Percentiles rank a stretch among this genome's conserved stretches.
Evolutionary conservation across 2,329 filamentous ascomycete species (phyloP).

Genomic region (Apiospora kogelbergensis): DNA sequence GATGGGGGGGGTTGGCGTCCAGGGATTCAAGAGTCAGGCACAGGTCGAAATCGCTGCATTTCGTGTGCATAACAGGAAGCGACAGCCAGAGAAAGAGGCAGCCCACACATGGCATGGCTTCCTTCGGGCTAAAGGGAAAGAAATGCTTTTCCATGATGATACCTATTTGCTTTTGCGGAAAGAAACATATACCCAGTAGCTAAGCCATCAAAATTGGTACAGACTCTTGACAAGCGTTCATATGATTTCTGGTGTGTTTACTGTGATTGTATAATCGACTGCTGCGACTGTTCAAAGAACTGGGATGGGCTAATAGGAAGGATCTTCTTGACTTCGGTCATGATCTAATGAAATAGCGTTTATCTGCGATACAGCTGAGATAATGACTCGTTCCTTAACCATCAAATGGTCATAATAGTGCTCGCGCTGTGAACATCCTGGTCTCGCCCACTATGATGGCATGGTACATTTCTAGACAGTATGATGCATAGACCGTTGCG

Average conservation of each 20-base stretch:
- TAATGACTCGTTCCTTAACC: background rate
- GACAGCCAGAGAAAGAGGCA: background rate
- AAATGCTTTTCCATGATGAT: background rate
- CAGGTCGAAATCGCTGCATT: background rate
- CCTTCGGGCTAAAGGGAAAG: background rate
- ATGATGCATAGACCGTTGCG: background rate
- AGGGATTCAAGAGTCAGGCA: background rate
- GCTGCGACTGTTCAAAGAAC: background rate
- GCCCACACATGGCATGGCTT: background rate
- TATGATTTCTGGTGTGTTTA: background rate
- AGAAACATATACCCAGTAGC: background rate
- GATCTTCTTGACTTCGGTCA: too few relatives aligned
- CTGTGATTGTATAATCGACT: background rate
- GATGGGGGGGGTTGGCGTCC: background rate
- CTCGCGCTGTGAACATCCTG: background rate
- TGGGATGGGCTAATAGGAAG: background rate
- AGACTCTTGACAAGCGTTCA: background rate
- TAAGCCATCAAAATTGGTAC: background rate
- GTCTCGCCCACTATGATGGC: background rate
- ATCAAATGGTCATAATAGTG: background rate
- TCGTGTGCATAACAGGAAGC: background rate
- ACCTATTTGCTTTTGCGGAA: conserved; percentile 7
- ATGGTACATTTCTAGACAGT: background rate
- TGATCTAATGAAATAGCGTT: background rate
- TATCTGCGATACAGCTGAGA: too few relatives aligned